Evolutionary conservation across 2,329 filamentous ascomycete genomes (phyloP), one percentile per base, ranked within the genome.

Genomic region (Penicillium sp.): DNA sequence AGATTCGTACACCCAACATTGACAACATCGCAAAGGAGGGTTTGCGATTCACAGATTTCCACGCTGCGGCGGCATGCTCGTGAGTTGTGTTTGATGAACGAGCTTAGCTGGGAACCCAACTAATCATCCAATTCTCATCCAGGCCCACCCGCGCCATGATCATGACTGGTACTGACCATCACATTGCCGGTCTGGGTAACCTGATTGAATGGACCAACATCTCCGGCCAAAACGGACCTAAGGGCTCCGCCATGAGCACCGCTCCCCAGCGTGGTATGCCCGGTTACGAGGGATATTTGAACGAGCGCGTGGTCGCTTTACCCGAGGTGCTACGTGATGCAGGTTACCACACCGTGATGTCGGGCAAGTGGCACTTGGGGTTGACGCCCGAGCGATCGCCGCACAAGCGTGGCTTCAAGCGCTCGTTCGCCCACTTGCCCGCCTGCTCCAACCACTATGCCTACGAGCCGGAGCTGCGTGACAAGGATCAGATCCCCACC

Each of bases 281-380:
- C 0, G 81, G 81, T 0, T 82, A 85, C 50, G 81, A 85, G 61
- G 81, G 82, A 0, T 84, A 84, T 56, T 70, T 85, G 29, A 84
- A 84, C 49, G 76, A 81, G 54, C 70, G 74, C 1, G 81, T 84
- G 1, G 82, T 72, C 1, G 76, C 81, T 5, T 66, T 84, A 12
- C 79, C 81, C 1, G 81, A 84, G 61, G 59, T 84, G 1, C 70
- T 84, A 4, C 75, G 71, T 4, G 81, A 83, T 52, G 75, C 71
- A 0, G 81, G 81, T 12, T 84, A 84, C 60, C 72, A 77, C 42
- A 84, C 81, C 1, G 55, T 82, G 4, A 82, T 84, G 76, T 70
- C 78, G 4, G 81, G 82, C 0, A 84, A 85, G 61, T 84, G 81
- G 81, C 81, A 84, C 64, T 66, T 84, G 15, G 81, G 81, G 0